phyloP scores from a whole-genome alignment of 495 filamentous ascomycete genomes.

The Barbatosphaeria neglecta region DNA sequence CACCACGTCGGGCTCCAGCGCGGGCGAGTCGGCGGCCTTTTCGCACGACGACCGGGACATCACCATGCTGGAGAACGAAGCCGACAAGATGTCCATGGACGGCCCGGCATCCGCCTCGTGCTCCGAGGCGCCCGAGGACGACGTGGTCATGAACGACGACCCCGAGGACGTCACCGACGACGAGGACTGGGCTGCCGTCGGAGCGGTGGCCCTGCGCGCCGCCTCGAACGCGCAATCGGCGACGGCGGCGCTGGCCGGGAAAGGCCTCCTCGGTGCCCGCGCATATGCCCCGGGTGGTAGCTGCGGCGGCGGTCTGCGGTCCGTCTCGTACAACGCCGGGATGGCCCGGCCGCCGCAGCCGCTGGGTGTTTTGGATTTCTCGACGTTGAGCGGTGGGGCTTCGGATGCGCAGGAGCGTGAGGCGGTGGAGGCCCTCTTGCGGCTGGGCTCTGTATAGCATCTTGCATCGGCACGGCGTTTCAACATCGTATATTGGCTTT shows the following conservation, averaged over 20 bases:
- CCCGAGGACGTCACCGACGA: constrained; percentile 88
- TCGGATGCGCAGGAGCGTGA: constrained; percentile 65
- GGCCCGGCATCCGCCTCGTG: constrained; percentile 60
- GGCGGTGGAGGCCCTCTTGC: constrained; percentile 72
- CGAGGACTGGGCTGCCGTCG: constrained; percentile 91
- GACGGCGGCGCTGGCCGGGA: constrained; percentile 14
- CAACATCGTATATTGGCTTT: too few species aligned
- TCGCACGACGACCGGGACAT: constrained; percentile 58
- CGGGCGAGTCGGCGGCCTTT: constrained; percentile 59
- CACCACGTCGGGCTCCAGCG: constrained; percentile 43
- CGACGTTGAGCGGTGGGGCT: constrained; percentile 34
- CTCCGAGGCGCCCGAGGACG: constrained; percentile 63
- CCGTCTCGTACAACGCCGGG: constrained; percentile 30
- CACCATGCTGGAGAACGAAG: constrained; percentile 72
- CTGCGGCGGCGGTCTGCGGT: constrained; percentile 24
- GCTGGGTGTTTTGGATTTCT: constrained; percentile 34
- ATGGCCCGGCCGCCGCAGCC: constrained; percentile 36
- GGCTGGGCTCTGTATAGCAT: constrained; percentile 75
- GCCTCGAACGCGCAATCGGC: constrained; percentile 42
- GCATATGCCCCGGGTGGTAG: constrained; percentile 29
- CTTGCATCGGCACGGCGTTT: constrained; percentile 38
- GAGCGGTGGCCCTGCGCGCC: constrained; percentile 71
- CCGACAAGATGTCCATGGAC: constrained; percentile 92
- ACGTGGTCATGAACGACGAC: constrained; percentile 50
- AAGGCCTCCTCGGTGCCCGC: constrained; percentile 25